Base-by-base conservation (phyloP, 1,284 basidiomycete genomes). In the Pseudomicrostroma phylloplanum region DNA sequence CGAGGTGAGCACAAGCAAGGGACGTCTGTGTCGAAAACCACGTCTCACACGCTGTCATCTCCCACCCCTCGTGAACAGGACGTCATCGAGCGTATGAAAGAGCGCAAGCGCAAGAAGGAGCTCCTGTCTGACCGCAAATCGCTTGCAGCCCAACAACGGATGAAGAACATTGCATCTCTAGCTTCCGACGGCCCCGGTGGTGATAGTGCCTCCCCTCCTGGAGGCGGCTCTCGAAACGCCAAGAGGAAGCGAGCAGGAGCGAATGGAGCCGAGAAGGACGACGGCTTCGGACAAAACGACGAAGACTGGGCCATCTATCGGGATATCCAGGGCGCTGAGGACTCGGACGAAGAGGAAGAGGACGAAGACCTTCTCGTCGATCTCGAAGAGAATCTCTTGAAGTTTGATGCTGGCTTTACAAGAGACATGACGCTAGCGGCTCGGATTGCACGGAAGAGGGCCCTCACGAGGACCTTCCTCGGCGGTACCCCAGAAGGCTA, bases 271-370 rank as follows among this genome's bases (percentile, higher is more conserved):
- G 40, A 36, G 15, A n/a, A 63, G 89, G 92, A 97, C 82, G 96
- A 98, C 72, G 89, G 85, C 78, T 99, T 98, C 74, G 93, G 96
- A 1, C 89, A 88, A 36, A 89, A 97, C 70, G 94, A 98, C 75
- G 91, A 89, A 17, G 94, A 98, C 79, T 98, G 96, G 94, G 88
- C 88, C 0, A 92, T 98, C 58, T 98, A 98, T 78, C 90, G 94
- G 62, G 93, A 96, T 81, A 94, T 99, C 63, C 91, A 90, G 71
- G 88, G 85, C 1, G 87, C 87, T 0, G 89, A 89, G 1, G 87
- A 87, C n/a, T 93, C 91, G 0, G 93, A 92, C 0, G 93, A 96
- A 62, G 94, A 98, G 81, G 94, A 96, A 74, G 94, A 97, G 1
- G 92, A 97, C 71, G 80, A 89, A 36, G 82, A 82, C 6, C 85